A percentile compares a stretch with the other conserved stretches of the same genome.
phyloP scores from a whole-genome alignment of 2,329 filamentous ascomycete species.

The Dactylellina sp. region DNA sequence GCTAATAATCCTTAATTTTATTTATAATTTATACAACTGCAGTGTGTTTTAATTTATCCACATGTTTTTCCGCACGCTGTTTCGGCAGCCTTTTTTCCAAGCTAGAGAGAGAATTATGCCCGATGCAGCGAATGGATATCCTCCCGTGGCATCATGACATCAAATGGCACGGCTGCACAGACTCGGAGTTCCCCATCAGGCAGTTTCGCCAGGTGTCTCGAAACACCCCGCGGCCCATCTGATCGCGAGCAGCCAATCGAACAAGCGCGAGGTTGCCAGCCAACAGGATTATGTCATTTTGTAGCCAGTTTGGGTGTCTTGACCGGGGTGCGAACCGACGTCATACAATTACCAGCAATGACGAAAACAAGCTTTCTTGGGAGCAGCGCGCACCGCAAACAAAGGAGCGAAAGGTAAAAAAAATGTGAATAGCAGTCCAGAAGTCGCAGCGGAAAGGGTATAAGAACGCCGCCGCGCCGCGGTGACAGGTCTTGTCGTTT shows the following conservation, averaged over 20 bases:
- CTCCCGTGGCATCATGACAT: slow-evolving; percentile 46
- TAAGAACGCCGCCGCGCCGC: background rate
- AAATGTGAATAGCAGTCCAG: too few species aligned
- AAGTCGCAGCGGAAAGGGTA: too few species aligned
- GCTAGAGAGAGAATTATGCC: too few species aligned
- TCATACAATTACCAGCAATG: slow-evolving; percentile 24
- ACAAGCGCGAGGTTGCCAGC: background rate
- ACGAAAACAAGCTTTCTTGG: slow-evolving; percentile 49
- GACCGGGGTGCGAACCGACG: slow-evolving; percentile 40
- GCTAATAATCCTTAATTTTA: too few species aligned
- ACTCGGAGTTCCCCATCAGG: slow-evolving; percentile 37
- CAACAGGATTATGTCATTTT: slow-evolving; percentile 36
- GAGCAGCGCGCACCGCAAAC: background rate
- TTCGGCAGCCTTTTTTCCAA: too few species aligned
- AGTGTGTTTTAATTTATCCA: too few species aligned
- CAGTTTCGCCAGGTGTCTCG: slow-evolving; percentile 10
- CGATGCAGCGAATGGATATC: too few species aligned
- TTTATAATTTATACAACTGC: too few species aligned
- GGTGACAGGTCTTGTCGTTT: slow-evolving; percentile 9
- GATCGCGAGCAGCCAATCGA: slow-evolving; percentile 33
- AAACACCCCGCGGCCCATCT: slow-evolving; percentile 16
- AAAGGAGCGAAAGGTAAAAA: slow-evolving; percentile 19
- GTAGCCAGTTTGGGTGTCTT: background rate
- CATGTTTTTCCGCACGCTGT: too few species aligned
- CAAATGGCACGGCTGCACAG: slow-evolving; percentile 4